Evolutionary conservation across 164 flowering plant genomes (phyloP).

Genomic region (Chimonanthus praecox): DNA sequence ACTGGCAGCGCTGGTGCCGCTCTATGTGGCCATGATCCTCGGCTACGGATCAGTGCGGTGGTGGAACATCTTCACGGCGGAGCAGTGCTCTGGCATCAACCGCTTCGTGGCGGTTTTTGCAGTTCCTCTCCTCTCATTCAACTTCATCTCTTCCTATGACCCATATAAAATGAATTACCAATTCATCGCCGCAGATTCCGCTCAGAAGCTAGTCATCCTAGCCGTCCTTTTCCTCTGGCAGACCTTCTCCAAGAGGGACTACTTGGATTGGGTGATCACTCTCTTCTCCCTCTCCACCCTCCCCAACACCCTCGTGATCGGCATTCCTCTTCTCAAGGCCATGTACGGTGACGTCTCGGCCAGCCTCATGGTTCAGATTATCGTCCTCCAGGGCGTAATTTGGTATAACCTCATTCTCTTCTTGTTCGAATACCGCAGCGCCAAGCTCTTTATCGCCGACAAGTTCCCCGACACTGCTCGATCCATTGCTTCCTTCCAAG

Average conservation of each 20-base stretch:
- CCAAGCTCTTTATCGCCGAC: constrained; percentile 66
- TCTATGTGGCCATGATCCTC: constrained; percentile 86
- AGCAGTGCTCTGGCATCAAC: constrained; percentile 94
- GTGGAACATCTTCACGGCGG: constrained; percentile 96
- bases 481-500: constrained; percentile 73
- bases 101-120: constrained; percentile 95
- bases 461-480: constrained; percentile 90
- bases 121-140: constrained; percentile 86
- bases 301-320: constrained; percentile 96
- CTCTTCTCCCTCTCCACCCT: constrained; percentile 86
- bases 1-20: constrained; percentile 67
- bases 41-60: constrained; percentile 92
- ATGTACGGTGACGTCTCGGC: constrained; percentile 90
- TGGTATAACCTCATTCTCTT: constrained; percentile 93
- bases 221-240: constrained; percentile 72
- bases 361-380: constrained; percentile 80
- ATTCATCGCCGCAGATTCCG: constrained; percentile 85
- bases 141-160: constrained; percentile 81
- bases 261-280: constrained; percentile 83
- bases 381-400: constrained; percentile 75
- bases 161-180: constrained; percentile 81
- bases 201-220: constrained; percentile 72
- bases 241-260: constrained; percentile 35
- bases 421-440: constrained; percentile 87
- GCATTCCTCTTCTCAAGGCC: constrained; percentile 79